Base-by-base conservation (phyloP, 225 moss, liverwort and hornwort genomes). In the Climacium dendroides region DNA sequence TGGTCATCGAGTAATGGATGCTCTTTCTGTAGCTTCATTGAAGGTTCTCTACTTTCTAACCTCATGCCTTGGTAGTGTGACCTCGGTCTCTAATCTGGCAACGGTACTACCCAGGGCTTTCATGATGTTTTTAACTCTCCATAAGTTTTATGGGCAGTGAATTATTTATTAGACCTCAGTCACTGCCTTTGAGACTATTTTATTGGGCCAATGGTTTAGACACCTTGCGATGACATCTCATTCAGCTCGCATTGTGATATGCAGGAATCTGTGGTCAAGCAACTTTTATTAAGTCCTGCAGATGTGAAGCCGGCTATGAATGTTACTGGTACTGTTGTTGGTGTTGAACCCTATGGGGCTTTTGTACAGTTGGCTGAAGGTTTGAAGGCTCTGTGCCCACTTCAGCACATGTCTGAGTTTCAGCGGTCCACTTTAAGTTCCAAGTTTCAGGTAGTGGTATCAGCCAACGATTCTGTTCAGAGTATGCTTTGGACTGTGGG, bases 331-430 rank as follows among this genome's bases (percentile, higher is more conserved):
- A 94, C 83, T 67, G 90, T 99, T 85, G 80, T 83, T 86, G 89
- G 91, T 80, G 93, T 94, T 85, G 97, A 99, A 87, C 50, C 94
- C 54, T 95, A 91, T 88, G 99, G 99, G 75, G 95, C 95, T n/a
- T 88, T 96, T 52, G 86, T 95, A 37, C 92, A 93, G 67, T 89
- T 99, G 92, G 96, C 94, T 81, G 94, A 96, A 80, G 95, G 92
- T 86, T 74, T 99, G 71, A 95, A 92, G 90, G 96, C 92, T 85
- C 89, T 96, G 28, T 99, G 99, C 83, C 95, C 94, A 39, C 93
- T 97, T 81, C 95, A 96, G 83, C 99, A 99, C 74, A 95, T 97
- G 96, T 99, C 96, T 79, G 99, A 99, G 86, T 96, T 94, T 87
- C 94, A 96, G 89, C 92, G 99, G 73, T 91, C 92, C 76, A 89